Conservation (phyloP, 495 filamentous ascomycete genomes). For the Cercophora newfieldiana region DNA sequence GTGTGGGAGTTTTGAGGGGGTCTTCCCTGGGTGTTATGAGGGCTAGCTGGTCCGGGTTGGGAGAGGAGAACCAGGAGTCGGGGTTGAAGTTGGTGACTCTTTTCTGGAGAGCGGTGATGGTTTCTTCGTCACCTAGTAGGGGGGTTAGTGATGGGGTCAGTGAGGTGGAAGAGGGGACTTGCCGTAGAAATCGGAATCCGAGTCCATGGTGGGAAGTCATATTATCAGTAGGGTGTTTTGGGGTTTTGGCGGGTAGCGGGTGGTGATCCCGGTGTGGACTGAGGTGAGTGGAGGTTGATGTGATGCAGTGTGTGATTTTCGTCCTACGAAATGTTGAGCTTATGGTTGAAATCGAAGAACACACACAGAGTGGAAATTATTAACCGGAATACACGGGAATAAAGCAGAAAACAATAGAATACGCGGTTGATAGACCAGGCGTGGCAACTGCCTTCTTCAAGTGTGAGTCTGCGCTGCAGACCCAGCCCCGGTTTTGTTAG, state of each 20-base stretch:
- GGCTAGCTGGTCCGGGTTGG: constrained; percentile 17
- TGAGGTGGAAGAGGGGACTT: constrained; percentile 18
- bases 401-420: neutral
- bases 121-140: constrained; percentile 55
- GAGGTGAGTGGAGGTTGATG: neutral
- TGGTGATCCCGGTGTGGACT: neutral
- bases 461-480: neutral
- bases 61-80: constrained; percentile 33
- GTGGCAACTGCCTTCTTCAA: neutral
- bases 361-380: neutral
- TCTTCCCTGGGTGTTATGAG: constrained; percentile 13
- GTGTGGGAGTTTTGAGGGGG: neutral
- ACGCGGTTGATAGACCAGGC: neutral
- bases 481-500: constrained; percentile 2
- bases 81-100: constrained; percentile 45
- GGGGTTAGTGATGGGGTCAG: neutral
- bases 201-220: constrained; percentile 40
- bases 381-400: neutral
- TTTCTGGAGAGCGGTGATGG: constrained; percentile 35
- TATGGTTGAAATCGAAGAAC: neutral
- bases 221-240: neutral
- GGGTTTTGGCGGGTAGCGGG: neutral
- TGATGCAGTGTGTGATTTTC: neutral
- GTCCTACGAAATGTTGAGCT: neutral
- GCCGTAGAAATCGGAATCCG: constrained; percentile 78